Conservation (phyloP, 108 stramenopile genomes). For the Cylindrotheca fusiformis region DNA sequence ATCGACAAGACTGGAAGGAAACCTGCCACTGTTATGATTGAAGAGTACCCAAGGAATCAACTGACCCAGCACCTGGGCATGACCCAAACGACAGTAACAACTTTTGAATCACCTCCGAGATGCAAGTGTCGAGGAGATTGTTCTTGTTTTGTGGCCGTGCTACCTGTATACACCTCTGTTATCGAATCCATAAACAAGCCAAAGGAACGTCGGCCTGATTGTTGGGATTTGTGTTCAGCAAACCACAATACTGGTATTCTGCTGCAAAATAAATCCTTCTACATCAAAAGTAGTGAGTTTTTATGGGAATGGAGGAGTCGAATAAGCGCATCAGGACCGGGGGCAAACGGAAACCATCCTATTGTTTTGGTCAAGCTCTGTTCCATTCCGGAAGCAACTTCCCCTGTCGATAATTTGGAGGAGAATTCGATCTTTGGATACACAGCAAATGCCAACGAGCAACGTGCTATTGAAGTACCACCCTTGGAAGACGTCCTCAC, state of each 20-base stretch:
- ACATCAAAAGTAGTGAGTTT: constrained; percentile 45
- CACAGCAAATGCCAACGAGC: constrained; percentile 18
- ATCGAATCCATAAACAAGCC: constrained; percentile 62
- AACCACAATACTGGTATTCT: constrained; percentile 34
- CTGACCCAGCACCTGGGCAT: constrained; percentile 8
- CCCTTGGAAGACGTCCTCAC: constrained; percentile 69
- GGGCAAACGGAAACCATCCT: not conserved
- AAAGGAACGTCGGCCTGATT: constrained; percentile 43
- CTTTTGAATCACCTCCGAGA: constrained; percentile 30
- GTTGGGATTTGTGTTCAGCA: constrained; percentile 52
- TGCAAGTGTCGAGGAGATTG: constrained; percentile 9
- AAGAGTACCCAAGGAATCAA: constrained; percentile 36
- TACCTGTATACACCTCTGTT: constrained; percentile 42
- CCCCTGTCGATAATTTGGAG: not conserved
- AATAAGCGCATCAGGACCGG: constrained; percentile 9
- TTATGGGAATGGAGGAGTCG: constrained; percentile 71
- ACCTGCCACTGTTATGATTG: constrained; percentile 14
- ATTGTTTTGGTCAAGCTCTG: constrained; percentile 8
- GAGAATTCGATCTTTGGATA: constrained; percentile 38
- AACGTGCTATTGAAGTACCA: constrained; percentile 25
- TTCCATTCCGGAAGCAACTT: not conserved
- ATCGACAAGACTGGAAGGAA: constrained; percentile 7
- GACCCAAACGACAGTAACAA: constrained; percentile 27
- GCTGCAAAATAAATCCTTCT: constrained; percentile 36
- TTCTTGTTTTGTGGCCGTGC: constrained; percentile 55